Base-by-base conservation (phyloP, 805 yeast genomes). In the Grigorovia humatica region DNA sequence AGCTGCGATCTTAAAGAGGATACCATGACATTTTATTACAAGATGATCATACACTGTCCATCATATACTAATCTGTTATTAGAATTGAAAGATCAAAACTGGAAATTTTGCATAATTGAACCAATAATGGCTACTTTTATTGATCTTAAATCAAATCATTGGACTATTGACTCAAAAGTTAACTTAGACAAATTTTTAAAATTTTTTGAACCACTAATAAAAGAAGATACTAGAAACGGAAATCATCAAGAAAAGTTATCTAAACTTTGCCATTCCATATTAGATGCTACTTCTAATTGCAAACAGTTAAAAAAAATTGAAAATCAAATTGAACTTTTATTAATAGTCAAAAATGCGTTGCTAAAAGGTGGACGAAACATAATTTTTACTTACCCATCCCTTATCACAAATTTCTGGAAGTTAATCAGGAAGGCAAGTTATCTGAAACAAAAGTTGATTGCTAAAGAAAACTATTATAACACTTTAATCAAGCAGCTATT, bases 321-420 rank as follows among this genome's bases (percentile, higher is more conserved):
- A 44, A 46, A 50, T 15, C 58, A 59, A 49, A 53, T 58, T 11
- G 66, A 63, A 77, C 80, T 60, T 72, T 80, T 30, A 65, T 68
- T 56, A 57, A 64, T 56, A 2, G 48, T 65, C 20, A 63, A 57
- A 46, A 61, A 56, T 48, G 57, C 58, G 58, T 57, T 53, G 20
- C 57, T 55, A 27, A 62, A 59, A 48, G 83, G 83, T n/a, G 62
- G 74, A 1, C 70, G 67, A 38, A 80, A 81, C 56, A 75, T 81
- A 44, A 75, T 75, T 54, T 80, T 75, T 62, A 83, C 93, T 0
- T 86, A 82, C 63, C 95, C 96, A 4, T 78, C 96, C 1, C 68
- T 91, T 44, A 78, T 89, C 29, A 75, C 81, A 49, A 74, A 74
- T 49, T 76, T 82, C 19, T 72, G 88, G 58, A 77, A 74, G 60